Base-by-base conservation (phyloP, 1,139 yeast genomes). In the Kazachstania sp. region DNA sequence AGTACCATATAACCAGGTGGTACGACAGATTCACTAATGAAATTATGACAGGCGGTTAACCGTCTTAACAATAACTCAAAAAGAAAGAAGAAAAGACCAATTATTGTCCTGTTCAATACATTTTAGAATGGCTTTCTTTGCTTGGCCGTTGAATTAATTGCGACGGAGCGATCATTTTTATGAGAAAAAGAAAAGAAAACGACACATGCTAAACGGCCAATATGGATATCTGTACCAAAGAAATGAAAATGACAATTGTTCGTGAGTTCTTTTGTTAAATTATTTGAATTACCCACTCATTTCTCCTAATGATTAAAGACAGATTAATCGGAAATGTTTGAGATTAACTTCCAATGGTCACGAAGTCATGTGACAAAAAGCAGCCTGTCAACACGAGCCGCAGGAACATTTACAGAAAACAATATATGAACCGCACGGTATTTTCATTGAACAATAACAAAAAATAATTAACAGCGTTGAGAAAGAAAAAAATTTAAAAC, bases 281-380 rank as follows among this genome's bases (percentile, higher is more conserved):
- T 32, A 15, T 9, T 6, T 3, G 19, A 2, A 32, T 16, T 18
- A 6, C n/a, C 18, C 18, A 9, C 36, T 32, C 6, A 9, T n/a
- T 32, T 32, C 36, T 15, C 15, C 34, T n/a, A 32, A 32, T 15
- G 9, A 6, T 32, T 32, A 32, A 9, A 15, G 19, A 32, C 29
- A 38, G 19, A 38, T 23, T 38, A 38, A 38, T 28, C 41, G 41
- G 41, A 38, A 38, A 16, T 20, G n/a, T n/a, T 26, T 2, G 13
- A 30, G 34, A 30, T 3, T 23, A n/a, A 37, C 23, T 30, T 23
- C 41, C 20, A 23, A 11, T 28, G 41, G 41, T 38, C 41, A 26
- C 34, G 31, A 20, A 38, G 41, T 38, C 41, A 38, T 38, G 41
- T 38, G 41, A 38, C 41, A 38, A 7, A 23, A 23, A 15, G 16